These are phyloP conservation scores for Nakazawaea wickerhamii DNA, from an alignment of 805 yeast genomes.

Conservation along the genomic window DNA sequence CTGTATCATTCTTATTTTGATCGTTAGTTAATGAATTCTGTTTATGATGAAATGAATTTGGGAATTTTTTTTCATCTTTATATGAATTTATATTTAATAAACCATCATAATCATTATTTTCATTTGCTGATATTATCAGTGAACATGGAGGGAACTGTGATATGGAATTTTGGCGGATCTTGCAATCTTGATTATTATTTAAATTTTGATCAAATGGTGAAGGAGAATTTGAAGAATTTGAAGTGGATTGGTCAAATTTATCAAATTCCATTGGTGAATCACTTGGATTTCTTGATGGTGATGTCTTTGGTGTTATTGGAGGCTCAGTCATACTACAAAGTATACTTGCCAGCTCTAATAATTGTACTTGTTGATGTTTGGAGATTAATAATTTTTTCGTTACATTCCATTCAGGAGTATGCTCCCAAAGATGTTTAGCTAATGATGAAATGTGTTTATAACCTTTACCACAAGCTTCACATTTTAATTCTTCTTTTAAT, in stretches of 20 bases:
- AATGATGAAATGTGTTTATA: conserved; percentile 84
- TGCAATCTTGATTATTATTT: conserved; percentile 2
- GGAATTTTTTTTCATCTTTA: background rate
- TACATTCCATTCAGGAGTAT: conserved; percentile 90
- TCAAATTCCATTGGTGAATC: conserved; percentile 9
- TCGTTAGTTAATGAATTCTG: conserved; percentile 8
- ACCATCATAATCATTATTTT: conserved; percentile 3
- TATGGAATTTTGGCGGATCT: conserved; percentile 35
- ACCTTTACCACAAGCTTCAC: conserved; percentile 91
- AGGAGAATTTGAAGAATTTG: conserved; percentile 17
- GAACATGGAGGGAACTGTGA: conserved; percentile 41
- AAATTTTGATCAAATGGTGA: conserved; percentile 14
- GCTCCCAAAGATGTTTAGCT: conserved; percentile 90
- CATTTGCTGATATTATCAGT: no score
- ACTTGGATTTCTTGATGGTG: conserved; percentile 8
- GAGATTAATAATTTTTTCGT: conserved; percentile 75
- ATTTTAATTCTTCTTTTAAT: conserved; percentile 74
- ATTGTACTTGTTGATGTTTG: conserved; percentile 86
- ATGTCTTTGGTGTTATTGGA: conserved; percentile 3
- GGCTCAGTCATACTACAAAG: conserved; percentile 66
- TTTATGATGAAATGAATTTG: conserved; percentile 6
- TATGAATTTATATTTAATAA: conserved; percentile 4
- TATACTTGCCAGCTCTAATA: conserved; percentile 72
- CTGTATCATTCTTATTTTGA: background rate
- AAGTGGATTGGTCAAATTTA: conserved; percentile 16